Evolutionary conservation across 1,284 basidiomycete species (phyloP).

Genomic region (Neotropicomus parvogracilis): DNA sequence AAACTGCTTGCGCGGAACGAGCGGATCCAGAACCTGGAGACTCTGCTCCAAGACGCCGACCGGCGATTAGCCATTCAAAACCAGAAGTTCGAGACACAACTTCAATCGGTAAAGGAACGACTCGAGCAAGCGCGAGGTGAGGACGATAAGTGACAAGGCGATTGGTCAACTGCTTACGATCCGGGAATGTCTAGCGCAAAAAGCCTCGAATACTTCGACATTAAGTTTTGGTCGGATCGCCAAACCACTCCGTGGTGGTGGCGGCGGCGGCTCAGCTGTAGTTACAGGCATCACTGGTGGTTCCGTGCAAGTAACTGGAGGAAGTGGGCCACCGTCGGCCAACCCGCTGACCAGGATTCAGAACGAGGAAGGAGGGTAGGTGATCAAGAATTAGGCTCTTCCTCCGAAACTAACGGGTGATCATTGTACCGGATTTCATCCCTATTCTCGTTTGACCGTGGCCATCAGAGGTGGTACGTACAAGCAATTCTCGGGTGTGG

Average conservation of each 20-base stretch:
- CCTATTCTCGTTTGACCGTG: slow-evolving; percentile 10
- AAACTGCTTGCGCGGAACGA: slow-evolving; percentile 96
- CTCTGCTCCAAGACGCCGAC: slow-evolving; percentile 89
- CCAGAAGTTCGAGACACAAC: slow-evolving; percentile 91
- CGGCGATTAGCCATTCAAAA: slow-evolving; percentile 88
- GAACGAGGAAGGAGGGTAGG: slow-evolving; percentile 77
- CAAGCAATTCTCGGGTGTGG: slow-evolving; percentile 4
- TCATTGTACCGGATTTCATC: slow-evolving; percentile 11
- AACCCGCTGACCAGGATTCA: slow-evolving; percentile 71
- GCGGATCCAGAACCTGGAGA: slow-evolving; percentile 94
- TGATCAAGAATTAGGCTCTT: slow-evolving; percentile 26
- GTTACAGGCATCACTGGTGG: slow-evolving; percentile 37
- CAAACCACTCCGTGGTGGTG: slow-evolving; percentile 86
- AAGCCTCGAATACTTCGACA: slow-evolving; percentile 63
- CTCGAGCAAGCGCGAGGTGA: slow-evolving; percentile 89
- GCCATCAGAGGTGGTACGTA: slow-evolving; percentile 43
- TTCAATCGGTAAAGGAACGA: slow-evolving; percentile 88
- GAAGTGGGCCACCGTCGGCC: slow-evolving; percentile 41
- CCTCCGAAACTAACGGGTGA: slow-evolving; percentile 26
- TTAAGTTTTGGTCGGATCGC: slow-evolving; percentile 92
- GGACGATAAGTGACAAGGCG: slow-evolving; percentile 24
- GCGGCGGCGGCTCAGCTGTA: slow-evolving; percentile 70
- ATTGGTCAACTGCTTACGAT: slow-evolving; percentile 15
- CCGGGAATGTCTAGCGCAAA: slow-evolving; percentile 58
- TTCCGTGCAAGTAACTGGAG: slow-evolving; percentile 44